Evolutionary conservation across 306 rosid species (phyloP).

Genomic region (Gastrolobium villosum): DNA sequence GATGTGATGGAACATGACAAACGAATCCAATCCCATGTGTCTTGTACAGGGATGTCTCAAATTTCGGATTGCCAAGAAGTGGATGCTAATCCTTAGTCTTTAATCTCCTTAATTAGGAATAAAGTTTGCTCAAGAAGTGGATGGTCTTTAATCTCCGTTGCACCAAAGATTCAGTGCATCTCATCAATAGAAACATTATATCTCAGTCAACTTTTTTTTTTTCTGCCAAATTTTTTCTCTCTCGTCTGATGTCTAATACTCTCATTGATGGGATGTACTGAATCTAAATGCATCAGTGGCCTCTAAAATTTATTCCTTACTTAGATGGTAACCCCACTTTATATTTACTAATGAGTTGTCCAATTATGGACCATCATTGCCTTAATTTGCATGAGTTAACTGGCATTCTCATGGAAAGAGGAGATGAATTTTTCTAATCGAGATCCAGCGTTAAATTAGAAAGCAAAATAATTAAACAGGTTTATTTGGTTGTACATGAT

Average conservation of each 20-base stretch:
- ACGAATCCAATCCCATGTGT: constrained; percentile 57
- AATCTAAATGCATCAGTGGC: too few relatives aligned
- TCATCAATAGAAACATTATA: too few relatives aligned
- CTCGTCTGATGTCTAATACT: too few relatives aligned
- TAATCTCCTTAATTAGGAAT: not conserved
- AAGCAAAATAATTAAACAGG: not conserved
- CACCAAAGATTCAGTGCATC: too few relatives aligned
- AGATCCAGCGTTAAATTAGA: constrained; percentile 45
- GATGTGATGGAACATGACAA: constrained; percentile 52
- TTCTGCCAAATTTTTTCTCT: too few relatives aligned
- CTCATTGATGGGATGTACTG: too few relatives aligned
- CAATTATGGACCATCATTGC: constrained; percentile 55
- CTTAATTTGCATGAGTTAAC: constrained; percentile 49
- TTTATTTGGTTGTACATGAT: constrained; percentile 28
- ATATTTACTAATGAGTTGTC: constrained; percentile 62
- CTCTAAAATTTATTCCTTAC: too few relatives aligned
- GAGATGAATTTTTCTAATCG: constrained; percentile 43
- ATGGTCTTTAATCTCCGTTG: too few relatives aligned
- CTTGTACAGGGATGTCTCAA: constrained; percentile 46
- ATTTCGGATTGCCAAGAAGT: constrained; percentile 51
- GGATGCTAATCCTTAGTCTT: constrained; percentile 25
- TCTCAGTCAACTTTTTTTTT: too few relatives aligned
- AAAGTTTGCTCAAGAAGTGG: too few relatives aligned
- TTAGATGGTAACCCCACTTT: constrained; percentile 38
- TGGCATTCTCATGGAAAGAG: constrained; percentile 50